These are phyloP conservation scores for Geotrichum candidum DNA, from an alignment of 1,139 yeast species.

Conservation along the genomic window DNA sequence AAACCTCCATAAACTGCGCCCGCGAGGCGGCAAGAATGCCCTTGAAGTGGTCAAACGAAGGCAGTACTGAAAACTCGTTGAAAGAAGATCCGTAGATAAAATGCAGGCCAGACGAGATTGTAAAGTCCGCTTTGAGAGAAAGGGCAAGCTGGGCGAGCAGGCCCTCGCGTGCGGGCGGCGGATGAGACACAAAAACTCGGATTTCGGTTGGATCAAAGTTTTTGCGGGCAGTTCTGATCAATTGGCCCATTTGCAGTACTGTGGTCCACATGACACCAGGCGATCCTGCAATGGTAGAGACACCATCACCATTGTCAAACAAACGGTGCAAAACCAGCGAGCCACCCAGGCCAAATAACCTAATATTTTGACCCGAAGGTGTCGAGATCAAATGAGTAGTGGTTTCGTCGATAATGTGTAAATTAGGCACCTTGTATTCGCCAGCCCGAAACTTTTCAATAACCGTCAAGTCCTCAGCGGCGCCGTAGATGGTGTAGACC, in stretches of 20 bases:
- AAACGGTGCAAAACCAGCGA: conserved; percentile 60
- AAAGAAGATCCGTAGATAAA: conserved; percentile 67
- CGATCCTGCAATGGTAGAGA: conserved; percentile 51
- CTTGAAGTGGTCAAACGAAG: conserved; percentile 59
- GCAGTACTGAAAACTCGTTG: conserved; percentile 60
- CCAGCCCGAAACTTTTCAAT: conserved; percentile 56
- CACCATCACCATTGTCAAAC: conserved; percentile 58
- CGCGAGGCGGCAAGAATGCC: conserved; percentile 46
- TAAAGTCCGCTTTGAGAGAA: conserved; percentile 63
- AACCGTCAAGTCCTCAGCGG: conserved; percentile 66
- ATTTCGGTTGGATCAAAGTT: conserved; percentile 43
- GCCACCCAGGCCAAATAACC: conserved; percentile 69
- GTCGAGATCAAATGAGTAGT: conserved; percentile 37
- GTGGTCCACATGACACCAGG: conserved; percentile 75
- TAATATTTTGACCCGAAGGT: conserved; percentile 41
- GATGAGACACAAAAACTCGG: conserved; percentile 60
- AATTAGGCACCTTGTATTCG: conserved; percentile 48
- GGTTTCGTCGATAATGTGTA: conserved; percentile 57
- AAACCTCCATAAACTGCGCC: conserved; percentile 56
- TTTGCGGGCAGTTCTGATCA: conserved; percentile 44
- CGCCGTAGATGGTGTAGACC: conserved; percentile 70
- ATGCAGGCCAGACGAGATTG: conserved; percentile 66
- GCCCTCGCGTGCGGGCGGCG: conserved; percentile 62
- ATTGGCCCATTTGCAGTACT: conserved; percentile 61
- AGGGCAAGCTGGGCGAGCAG: conserved; percentile 63